Evolutionary conservation across 306 rosid species (phyloP).

Genomic region (Cucurbita maxima): DNA sequence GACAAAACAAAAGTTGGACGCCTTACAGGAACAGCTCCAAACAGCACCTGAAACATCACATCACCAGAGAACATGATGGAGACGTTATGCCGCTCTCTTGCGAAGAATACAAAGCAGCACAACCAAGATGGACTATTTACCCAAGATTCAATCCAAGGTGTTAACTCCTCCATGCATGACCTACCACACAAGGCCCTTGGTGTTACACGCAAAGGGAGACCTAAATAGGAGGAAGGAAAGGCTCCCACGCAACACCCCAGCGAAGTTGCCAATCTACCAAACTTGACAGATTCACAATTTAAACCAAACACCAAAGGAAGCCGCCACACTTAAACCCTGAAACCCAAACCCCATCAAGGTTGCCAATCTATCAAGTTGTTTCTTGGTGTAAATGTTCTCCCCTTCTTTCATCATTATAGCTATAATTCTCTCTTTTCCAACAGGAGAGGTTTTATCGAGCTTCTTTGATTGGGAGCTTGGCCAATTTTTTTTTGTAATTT

Average conservation of each 20-base stretch:
- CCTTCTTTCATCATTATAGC: neutral
- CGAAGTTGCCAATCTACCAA: neutral
- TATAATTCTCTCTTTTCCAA: neutral
- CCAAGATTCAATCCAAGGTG: neutral
- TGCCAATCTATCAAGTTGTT: neutral
- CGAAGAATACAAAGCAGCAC: neutral
- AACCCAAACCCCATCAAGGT: neutral
- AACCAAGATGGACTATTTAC: neutral
- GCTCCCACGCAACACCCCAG: neutral
- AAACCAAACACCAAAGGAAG: too few species aligned
- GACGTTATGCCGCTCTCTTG: neutral
- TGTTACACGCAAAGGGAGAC: too few species aligned
- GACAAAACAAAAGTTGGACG: neutral
- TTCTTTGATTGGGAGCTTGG: neutral
- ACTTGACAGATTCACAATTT: neutral
- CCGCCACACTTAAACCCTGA: too few species aligned
- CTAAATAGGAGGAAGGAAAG: too few species aligned
- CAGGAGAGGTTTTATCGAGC: neutral
- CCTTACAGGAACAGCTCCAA: neutral
- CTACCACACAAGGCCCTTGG: neutral
- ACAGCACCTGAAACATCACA: neutral
- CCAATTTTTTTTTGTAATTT: neutral
- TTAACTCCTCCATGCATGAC: neutral
- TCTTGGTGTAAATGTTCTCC: neutral
- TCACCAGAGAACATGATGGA: neutral